Conservation (phyloP, 208 protist genomes). For the Phytomonas francai region DNA sequence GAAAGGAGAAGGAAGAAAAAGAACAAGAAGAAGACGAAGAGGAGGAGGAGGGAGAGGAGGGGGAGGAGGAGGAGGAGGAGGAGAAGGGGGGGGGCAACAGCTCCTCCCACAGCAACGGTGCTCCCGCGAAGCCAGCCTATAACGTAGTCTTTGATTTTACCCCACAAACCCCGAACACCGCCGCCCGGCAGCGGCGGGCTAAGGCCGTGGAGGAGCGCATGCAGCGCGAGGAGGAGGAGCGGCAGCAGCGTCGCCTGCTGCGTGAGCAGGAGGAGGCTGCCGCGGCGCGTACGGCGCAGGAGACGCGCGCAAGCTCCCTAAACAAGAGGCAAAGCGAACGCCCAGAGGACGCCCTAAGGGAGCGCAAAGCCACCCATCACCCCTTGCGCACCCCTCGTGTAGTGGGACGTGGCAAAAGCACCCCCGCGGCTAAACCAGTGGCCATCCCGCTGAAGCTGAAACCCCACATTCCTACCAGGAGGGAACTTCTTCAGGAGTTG, state of each 20-base stretch:
- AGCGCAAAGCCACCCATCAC: slow-evolving; percentile 35
- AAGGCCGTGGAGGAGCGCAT: background rate
- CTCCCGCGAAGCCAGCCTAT: background rate
- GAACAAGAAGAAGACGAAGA: slow-evolving; percentile 25
- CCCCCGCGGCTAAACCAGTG: slow-evolving; percentile 10
- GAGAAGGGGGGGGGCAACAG: background rate
- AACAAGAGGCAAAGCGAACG: slow-evolving; percentile 6
- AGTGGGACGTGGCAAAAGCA: slow-evolving; percentile 2
- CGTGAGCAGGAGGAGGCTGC: slow-evolving; percentile 5
- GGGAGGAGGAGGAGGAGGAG: slow-evolving; percentile 13
- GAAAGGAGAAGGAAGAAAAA: slow-evolving; percentile 34
- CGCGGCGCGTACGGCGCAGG: slow-evolving; percentile 1
- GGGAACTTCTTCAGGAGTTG: slow-evolving; percentile 57
- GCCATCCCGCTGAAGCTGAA: slow-evolving; percentile 20
- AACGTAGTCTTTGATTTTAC: slow-evolving; percentile 5
- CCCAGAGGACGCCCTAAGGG: slow-evolving; percentile 12
- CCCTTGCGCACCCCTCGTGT: slow-evolving; percentile 48
- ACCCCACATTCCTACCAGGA: slow-evolving; percentile 37
- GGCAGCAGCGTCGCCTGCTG: slow-evolving; percentile 8
- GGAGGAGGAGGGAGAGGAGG: slow-evolving; percentile 13
- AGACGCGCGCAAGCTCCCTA: background rate
- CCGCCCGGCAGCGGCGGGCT: slow-evolving; percentile 12
- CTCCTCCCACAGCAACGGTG: background rate
- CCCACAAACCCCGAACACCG: slow-evolving; percentile 12
- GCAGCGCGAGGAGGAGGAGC: slow-evolving; percentile 20